Base-by-base conservation (phyloP, 2,329 filamentous ascomycete genomes). In the Fusarium mexicanum region DNA sequence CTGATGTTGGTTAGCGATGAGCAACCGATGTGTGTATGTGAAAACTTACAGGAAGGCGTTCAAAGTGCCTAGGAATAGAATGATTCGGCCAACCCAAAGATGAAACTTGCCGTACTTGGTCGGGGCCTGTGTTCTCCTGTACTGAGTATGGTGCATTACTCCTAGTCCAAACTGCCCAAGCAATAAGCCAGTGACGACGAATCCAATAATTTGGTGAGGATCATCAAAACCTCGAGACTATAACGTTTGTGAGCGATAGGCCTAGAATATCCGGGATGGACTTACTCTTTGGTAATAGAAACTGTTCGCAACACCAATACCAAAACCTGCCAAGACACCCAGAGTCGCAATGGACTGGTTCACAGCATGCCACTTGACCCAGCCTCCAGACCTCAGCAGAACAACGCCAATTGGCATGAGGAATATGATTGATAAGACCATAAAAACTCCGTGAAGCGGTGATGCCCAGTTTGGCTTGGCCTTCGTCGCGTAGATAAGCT, bases 131-230 rank as follows among this genome's bases (percentile, higher is more conserved):
- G 87, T 89, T 78, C 84, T 82, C 75, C 85, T 87, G 79, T 84
- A 90, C 43, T 87, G 83, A 53, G 84, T 82, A 75, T 91, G 90
- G 73, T 91, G 88, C 63, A 90, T 72, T 70, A 88, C 83, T 35
- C 90, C 90, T 20, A 91, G 78, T 4, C 82, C 79, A 67, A 90
- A 86, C 74, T 91, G 89, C 10, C 77, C 81, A 22, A 91, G 78
- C 59, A 91, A 80, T 57, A 87, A 84, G 48, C 85, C 80, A 51
- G 89, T 82, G 44, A 90, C 81, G 22, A 91, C 77, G 64, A 90
- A 83, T 14, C 90, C 90, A 64, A 92, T 81, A 57, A 91, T 83
- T 76, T 91, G 90, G 76, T 92, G 90, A 14, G 84, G 80, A 3
- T 85, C 85, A 50, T 84, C 85, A 80, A 90, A 89, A 16, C 81